Evolutionary conservation across 176 grass and related monocot species (phyloP), one percentile per base, ranked within the genome.

Genomic region (Calamus simplicifolius): DNA sequence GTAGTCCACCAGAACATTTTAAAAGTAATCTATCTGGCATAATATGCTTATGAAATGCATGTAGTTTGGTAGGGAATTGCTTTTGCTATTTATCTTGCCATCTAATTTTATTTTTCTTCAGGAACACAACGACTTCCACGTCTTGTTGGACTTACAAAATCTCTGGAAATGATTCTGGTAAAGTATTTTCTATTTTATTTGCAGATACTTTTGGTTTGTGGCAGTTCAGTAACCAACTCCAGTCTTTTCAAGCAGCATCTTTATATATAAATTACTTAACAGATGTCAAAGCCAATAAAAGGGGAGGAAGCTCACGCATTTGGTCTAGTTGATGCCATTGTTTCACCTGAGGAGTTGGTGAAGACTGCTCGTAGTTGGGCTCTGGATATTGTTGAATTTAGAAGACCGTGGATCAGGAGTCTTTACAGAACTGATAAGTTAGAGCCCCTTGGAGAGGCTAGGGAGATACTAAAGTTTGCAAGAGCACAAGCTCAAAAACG

Each of bases 151-250:
- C 66, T 98, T 71, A 75, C 81, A 63, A 98, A 98, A 81, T 71
- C 84, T 72, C 62, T 98, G 53, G 84, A 98, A 71, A 98, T 91
- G 81, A 88, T 97, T 19, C 49, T 97, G 93, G 93, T 97, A 72
- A 85, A 67, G 67, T 63, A 8, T 76, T 25, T 28, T 25, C 54
- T 29, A 6, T 79, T 25, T 56, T 3, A 71, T 49, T 8, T 43
- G 35, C 2, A 43, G 35, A 43, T 43, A 10, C 35, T 43, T 13
- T 43, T 12, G 10, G 35, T 43, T 43, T 43, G 35, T 43, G 13
- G 35, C 8, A 43, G 35, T 13, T 43, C 35, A 12, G 13, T 43
- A 43, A 43, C 13, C 6, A 43, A 43, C 3, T 7, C 35, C 2
- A 13, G 13, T 43, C 8, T 43, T 12, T 43, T 43, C 10, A 43